Percentiles rank a stretch among this genome's conserved stretches.
Conservation (phyloP, 306 rosid genomes). For the Aeschynomene evenia region DNA sequence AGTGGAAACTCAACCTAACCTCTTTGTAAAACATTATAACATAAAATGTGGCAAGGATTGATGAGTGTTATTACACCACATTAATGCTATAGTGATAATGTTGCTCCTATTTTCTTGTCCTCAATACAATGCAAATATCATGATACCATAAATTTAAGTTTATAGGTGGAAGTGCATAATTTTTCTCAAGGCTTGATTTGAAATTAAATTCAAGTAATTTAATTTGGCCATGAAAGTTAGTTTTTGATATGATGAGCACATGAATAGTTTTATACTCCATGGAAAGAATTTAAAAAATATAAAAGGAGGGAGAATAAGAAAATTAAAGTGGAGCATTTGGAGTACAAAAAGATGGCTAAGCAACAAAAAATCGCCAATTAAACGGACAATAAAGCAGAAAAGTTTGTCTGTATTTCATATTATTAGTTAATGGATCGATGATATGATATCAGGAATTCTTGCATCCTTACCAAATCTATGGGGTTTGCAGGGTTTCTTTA, state of each 20-base stretch:
- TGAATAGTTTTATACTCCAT: too few species aligned
- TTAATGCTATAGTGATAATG: not conserved
- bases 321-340: not conserved
- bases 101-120: not conserved
- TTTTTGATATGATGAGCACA: too few species aligned
- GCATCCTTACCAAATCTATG: slow-evolving; percentile 31
- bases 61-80: not conserved
- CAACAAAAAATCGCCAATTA: not conserved
- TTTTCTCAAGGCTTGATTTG: too few species aligned
- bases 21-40: not conserved
- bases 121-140: too few species aligned
- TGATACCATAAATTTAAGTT: too few species aligned
- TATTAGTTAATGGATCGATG: slow-evolving; percentile 1
- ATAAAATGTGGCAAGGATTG: not conserved
- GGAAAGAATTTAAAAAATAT: too few species aligned
- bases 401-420: not conserved
- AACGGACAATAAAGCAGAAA: slow-evolving; percentile 22
- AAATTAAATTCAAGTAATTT: too few species aligned
- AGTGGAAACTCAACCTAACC: not conserved
- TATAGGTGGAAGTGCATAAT: too few species aligned
- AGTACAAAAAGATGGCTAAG: not conserved
- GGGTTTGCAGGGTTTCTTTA: slow-evolving; percentile 8
- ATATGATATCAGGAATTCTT: slow-evolving; percentile 14
- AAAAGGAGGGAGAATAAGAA: not conserved
- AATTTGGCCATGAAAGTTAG: too few species aligned